phyloP scores from a whole-genome alignment of 2,329 filamentous ascomycete genomes.

The Aspergillus jensenii region DNA sequence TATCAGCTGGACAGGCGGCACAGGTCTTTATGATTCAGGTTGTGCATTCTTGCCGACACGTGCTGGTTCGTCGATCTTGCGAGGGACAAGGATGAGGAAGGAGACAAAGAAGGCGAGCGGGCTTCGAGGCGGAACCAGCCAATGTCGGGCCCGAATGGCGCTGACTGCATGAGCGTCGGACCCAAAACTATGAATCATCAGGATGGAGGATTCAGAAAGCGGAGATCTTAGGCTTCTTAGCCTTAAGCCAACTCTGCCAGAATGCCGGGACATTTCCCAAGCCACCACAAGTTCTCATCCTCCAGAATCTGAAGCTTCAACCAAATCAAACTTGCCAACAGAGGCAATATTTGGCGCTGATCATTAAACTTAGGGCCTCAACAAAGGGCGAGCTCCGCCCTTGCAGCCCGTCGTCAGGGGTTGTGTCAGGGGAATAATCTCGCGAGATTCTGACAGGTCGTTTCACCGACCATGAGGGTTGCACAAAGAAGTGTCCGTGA shows the following conservation, averaged over 20 bases:
- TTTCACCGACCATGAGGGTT: conserved; percentile 15
- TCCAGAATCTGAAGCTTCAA: background rate
- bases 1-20: conserved; percentile 1
- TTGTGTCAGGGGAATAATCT: conserved; percentile 11
- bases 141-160: conserved; percentile 6
- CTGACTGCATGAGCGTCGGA: conserved; percentile 7
- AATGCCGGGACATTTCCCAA: conserved; percentile 20
- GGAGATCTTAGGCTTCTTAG: conserved; percentile 24
- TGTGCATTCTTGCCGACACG: conserved; percentile 17
- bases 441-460: conserved; percentile 18
- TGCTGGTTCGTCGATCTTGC: conserved; percentile 23
- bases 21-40: background rate
- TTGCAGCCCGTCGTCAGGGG: conserved; percentile 18
- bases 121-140: background rate
- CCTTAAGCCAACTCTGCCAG: conserved; percentile 16
- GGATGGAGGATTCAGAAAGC: conserved; percentile 10
- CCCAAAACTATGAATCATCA: conserved; percentile 18
- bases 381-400: conserved; percentile 3
- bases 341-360: conserved; percentile 13
- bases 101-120: conserved; percentile 1
- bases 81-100: conserved; percentile 1
- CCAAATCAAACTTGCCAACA: conserved; percentile 2
- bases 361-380: conserved; percentile 3
- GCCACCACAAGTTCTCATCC: conserved; percentile 12
- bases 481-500: conserved; percentile 4